Conservation (phyloP, 306 rosid genomes). For the Luffa acutangula region DNA sequence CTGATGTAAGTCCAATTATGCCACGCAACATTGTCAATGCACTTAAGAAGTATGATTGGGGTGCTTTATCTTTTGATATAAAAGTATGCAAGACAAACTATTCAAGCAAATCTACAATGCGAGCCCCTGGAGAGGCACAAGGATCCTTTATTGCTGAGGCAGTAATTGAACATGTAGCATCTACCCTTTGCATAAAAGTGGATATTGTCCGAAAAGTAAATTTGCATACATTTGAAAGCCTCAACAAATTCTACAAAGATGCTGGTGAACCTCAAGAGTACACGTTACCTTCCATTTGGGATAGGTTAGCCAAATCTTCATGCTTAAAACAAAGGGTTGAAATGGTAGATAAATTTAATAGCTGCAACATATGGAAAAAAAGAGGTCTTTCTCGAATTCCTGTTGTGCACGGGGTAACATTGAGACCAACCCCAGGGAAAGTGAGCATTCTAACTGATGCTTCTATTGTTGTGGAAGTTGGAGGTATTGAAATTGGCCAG, state of each 20-base stretch:
- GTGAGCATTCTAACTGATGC: slow-evolving; percentile 69
- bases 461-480: slow-evolving; percentile 79
- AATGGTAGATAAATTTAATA: slow-evolving; percentile 51
- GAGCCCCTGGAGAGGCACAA: slow-evolving; percentile 83
- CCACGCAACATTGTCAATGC: slow-evolving; percentile 32
- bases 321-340: slow-evolving; percentile 37
- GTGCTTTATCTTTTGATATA: slow-evolving; percentile 69
- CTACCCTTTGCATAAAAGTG: slow-evolving; percentile 54
- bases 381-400: slow-evolving; percentile 84
- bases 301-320: slow-evolving; percentile 48
- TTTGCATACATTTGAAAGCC: slow-evolving; percentile 65
- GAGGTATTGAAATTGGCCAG: slow-evolving; percentile 89
- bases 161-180: slow-evolving; percentile 78
- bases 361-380: slow-evolving; percentile 57
- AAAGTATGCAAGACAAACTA: slow-evolving; percentile 83
- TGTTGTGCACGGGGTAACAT: slow-evolving; percentile 20
- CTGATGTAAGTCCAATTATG: slow-evolving; percentile 51
- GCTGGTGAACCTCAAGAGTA: slow-evolving; percentile 65
- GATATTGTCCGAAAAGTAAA: slow-evolving; percentile 63
- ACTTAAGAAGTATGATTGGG: slow-evolving; percentile 89
- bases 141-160: slow-evolving; percentile 93
- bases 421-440: slow-evolving; percentile 72
- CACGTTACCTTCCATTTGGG: slow-evolving; percentile 79
- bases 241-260: slow-evolving; percentile 35
- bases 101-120: slow-evolving; percentile 79